These are phyloP conservation scores for Salix dunnii DNA, from an alignment of 345 rosid species.

Conservation along the genomic window DNA sequence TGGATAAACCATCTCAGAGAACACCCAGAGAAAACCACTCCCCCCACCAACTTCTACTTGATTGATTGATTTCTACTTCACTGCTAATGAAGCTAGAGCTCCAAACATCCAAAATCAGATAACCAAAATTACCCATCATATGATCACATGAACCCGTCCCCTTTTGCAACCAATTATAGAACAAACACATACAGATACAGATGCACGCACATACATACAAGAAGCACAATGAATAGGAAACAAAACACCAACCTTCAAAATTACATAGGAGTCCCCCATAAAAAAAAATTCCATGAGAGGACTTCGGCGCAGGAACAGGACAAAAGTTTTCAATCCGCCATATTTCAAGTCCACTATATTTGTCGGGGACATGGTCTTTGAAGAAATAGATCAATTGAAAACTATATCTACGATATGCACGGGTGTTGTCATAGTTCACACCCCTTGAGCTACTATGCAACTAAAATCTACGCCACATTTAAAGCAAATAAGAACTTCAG, in stretches of 20 bases:
- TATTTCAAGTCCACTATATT: constrained; percentile 75
- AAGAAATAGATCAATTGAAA: not conserved
- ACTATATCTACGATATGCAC: not conserved
- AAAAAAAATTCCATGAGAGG: constrained; percentile 83
- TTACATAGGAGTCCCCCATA: constrained; percentile 88
- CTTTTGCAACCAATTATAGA: not conserved
- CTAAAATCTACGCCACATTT: not conserved
- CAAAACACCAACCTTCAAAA: constrained; percentile 64
- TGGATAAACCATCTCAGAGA: not conserved
- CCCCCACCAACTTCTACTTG: not conserved
- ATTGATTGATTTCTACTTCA: too few relatives aligned
- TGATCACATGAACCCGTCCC: not conserved
- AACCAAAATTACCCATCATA: not conserved
- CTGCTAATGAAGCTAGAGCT: not conserved
- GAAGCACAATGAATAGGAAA: not conserved
- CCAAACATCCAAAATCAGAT: not conserved
- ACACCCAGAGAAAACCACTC: fast-evolving
- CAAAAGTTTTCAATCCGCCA: constrained; percentile 93
- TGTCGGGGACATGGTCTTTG: not conserved
- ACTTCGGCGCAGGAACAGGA: constrained; percentile 62
- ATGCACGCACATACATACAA: not conserved
- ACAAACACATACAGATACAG: not conserved
- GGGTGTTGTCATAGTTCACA: not conserved
- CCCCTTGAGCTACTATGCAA: not conserved
- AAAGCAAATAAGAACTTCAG: not conserved